A percentile compares a stretch with the other conserved stretches of the same genome.
Evolutionary conservation across 2,329 filamentous ascomycete genomes (phyloP).

Genomic region (Achaetomium macrosporum): DNA sequence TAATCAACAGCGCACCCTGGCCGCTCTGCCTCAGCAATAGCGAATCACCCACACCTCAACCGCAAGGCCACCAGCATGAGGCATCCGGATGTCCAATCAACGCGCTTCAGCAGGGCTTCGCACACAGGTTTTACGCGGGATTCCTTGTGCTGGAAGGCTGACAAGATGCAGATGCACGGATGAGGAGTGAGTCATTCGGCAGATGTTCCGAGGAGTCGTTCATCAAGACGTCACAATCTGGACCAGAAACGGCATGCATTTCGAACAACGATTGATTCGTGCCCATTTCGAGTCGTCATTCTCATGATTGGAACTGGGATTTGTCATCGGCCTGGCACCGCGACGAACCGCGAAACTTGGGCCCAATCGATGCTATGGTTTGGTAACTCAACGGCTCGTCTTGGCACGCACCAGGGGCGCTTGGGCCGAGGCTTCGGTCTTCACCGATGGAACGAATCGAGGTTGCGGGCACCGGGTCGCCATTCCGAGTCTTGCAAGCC

Average conservation of each 20-base stretch:
- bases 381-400: neutral
- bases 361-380: neutral
- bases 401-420: neutral
- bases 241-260: slow-evolving; percentile 2
- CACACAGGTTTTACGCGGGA: no score
- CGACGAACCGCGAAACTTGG: neutral
- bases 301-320: neutral
- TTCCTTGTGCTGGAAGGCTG: neutral
- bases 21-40: neutral
- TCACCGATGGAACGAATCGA: neutral
- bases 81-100: no score
- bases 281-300: neutral
- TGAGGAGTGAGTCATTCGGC: neutral
- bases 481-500: no score
- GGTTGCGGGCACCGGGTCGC: no score
- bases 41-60: neutral
- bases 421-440: neutral
- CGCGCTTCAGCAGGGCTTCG: no score
- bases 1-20: slow-evolving; percentile 2
- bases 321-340: neutral
- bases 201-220: no score
- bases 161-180: neutral
- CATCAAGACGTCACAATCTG: neutral
- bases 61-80: neutral
- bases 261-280: slow-evolving; percentile 3